Percentiles rank a stretch among this genome's conserved stretches.
Evolutionary conservation across 1,284 basidiomycete genomes (phyloP).

Genomic region (Cryptococcus sp.): DNA sequence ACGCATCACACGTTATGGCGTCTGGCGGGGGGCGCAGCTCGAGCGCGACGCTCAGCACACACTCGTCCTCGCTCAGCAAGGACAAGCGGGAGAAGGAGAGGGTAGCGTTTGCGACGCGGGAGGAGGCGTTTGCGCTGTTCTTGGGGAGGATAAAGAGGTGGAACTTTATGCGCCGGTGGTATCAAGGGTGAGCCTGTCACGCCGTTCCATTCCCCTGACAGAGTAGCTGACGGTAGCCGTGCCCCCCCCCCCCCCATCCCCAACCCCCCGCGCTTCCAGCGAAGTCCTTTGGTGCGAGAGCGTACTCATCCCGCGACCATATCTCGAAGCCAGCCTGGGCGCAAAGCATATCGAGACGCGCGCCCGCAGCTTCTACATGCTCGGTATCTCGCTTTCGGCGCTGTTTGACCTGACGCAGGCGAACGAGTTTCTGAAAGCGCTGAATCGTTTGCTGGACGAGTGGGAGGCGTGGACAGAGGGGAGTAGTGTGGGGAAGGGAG

Average conservation of each 20-base stretch:
- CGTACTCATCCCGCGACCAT: constrained; percentile 36
- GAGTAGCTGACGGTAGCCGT: too few species aligned
- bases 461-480: constrained; percentile 51
- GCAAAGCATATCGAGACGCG: constrained; percentile 37
- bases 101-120: constrained; percentile 20
- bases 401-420: constrained; percentile 50
- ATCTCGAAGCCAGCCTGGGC: constrained; percentile 40
- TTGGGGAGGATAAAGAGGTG: constrained; percentile 40
- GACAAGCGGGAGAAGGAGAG: constrained; percentile 7
- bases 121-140: constrained; percentile 40
- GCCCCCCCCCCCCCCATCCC: not conserved
- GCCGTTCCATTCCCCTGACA: not conserved
- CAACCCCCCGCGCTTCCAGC: constrained; percentile 18
- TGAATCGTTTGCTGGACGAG: constrained; percentile 50
- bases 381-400: constrained; percentile 51
- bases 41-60: constrained; percentile 3
- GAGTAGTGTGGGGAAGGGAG: constrained; percentile 35
- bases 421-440: constrained; percentile 48
- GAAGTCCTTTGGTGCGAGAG: constrained; percentile 48
- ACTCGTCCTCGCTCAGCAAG: not conserved
- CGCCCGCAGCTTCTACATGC: constrained; percentile 48
- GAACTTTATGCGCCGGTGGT: constrained; percentile 48
- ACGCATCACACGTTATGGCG: not conserved
- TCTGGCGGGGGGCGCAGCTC: constrained; percentile 6
- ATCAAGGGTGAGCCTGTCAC: constrained; percentile 37